Conservation (phyloP, 306 rosid genomes). For the Fragaria nilgerrensis region DNA sequence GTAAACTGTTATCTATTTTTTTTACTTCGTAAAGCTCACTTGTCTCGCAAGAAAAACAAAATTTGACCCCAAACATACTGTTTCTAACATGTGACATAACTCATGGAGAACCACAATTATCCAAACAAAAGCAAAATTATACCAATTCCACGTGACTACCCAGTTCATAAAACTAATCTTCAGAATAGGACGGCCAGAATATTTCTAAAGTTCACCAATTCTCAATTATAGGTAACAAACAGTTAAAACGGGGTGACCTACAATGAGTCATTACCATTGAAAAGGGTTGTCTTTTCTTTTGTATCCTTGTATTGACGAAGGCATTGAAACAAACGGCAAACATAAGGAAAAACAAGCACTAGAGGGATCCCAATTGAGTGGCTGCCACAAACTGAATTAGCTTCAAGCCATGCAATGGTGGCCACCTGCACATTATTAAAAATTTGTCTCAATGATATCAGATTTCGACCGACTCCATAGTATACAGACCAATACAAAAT, state of each 20-base stretch:
- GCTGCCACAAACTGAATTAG: conserved; percentile 97
- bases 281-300: conserved; percentile 68
- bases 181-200: not conserved
- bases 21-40: no score
- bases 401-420: conserved; percentile 99
- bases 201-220: not conserved
- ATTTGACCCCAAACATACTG: not conserved
- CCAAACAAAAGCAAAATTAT: not conserved
- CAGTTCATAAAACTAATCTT: not conserved
- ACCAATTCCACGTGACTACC: not conserved
- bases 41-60: not conserved
- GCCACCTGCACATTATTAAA: conserved; percentile 62
- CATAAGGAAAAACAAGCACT: conserved; percentile 89
- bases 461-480: not conserved
- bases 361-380: conserved; percentile 88
- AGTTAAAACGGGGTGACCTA: not conserved
- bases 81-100: not conserved
- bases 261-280: conserved; percentile 61
- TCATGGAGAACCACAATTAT: not conserved
- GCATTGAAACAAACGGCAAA: conserved; percentile 85
- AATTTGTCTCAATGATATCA: not conserved
- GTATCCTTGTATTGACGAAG: conserved; percentile 92
- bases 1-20: no score
- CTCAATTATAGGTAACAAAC: not conserved
- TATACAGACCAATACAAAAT: not conserved